Evolutionary conservation across 768 basidiomycete species (phyloP), one percentile per base, ranked within the genome.

Genomic region (Russula ochroleuca): DNA sequence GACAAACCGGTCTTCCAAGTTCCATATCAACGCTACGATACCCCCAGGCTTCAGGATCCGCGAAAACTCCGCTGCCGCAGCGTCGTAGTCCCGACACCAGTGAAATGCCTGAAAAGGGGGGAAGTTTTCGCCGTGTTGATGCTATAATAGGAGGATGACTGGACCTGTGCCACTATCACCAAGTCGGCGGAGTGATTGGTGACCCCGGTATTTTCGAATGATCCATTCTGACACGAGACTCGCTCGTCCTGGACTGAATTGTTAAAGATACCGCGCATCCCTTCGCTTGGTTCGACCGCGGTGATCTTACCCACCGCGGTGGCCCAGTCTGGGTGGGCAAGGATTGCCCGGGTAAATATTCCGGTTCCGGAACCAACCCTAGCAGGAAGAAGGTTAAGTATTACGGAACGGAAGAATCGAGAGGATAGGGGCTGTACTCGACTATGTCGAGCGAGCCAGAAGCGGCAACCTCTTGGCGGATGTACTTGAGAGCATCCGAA

Each of bases 321-420:
- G 19, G 80, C 69, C 82, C 82, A 86, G 43, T 78, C 80, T 19
- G 79, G 77, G 72, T 90, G 81, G 7, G 83, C 81, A 45, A 95
- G 77, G 25, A 96, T 73, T 3, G 92, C 87, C 11, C 92, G 84
- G 13, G 93, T 92, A 73, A 94, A 96, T 59, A 97, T 85, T 15
- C 94, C 94, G 2, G 92, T 94, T 28, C 94, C 94, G 6, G 88
- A 77, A 13, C 92, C 94, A 37, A 92, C 81, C 71, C 90, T 93
- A 28, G 67, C 60, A 52, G 57, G 17, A 40, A 40, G 10, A 35
- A 35, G 35, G 28, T 5, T 28, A 28, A 28, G 28, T 28, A 28
- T 28, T 28, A 28, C 28, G 28, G 28, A 28, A 28, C 28, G 28
- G 28, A 28, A 28, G 28, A 28, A 28, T 28, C 28, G 28, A 28